These are phyloP conservation scores for Wickerhamiella azyma DNA, from an alignment of 805 yeast species.

Conservation along the genomic window DNA sequence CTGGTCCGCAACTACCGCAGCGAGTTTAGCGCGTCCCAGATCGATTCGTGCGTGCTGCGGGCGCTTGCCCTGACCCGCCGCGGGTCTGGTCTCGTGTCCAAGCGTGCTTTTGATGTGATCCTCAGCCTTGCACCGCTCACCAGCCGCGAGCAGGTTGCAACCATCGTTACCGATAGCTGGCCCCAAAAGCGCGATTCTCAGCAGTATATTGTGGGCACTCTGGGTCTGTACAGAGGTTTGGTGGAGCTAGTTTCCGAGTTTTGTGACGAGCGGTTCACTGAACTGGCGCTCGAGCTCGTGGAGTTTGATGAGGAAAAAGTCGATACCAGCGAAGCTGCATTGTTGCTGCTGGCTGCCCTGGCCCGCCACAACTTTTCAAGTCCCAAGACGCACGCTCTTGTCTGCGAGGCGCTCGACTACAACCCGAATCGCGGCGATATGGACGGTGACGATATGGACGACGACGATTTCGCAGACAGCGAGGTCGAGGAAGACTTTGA, in stretches of 20 bases:
- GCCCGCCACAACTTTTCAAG: neutral
- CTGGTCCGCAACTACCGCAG: slow-evolving; percentile 38
- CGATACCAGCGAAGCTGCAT: slow-evolving; percentile 38
- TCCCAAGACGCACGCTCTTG: neutral
- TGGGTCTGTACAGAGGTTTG: slow-evolving; percentile 11
- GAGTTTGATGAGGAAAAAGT: slow-evolving; percentile 19
- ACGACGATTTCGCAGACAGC: neutral
- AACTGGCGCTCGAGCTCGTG: slow-evolving; percentile 7
- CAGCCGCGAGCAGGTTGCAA: slow-evolving; percentile 19
- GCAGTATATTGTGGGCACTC: slow-evolving; percentile 15
- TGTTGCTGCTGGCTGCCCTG: slow-evolving; percentile 27
- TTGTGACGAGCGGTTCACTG: slow-evolving; percentile 18
- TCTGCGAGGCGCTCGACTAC: neutral
- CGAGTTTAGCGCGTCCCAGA: slow-evolving; percentile 28
- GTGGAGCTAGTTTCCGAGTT: slow-evolving; percentile 16
- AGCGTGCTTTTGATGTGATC: slow-evolving; percentile 37
- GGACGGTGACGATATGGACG: slow-evolving; percentile 2
- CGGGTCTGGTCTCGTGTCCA: slow-evolving; percentile 35
- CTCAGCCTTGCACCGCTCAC: slow-evolving; percentile 30
- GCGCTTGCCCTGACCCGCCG: slow-evolving; percentile 30
- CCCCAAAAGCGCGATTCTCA: neutral
- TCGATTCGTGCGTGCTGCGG: slow-evolving; percentile 19
- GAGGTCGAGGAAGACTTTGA: slow-evolving; percentile 7
- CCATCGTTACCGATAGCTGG: neutral
- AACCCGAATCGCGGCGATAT: slow-evolving; percentile 8